Evolutionary conservation across 2,329 filamentous ascomycete species (phyloP).

Genomic region (Esteya vermicola): DNA sequence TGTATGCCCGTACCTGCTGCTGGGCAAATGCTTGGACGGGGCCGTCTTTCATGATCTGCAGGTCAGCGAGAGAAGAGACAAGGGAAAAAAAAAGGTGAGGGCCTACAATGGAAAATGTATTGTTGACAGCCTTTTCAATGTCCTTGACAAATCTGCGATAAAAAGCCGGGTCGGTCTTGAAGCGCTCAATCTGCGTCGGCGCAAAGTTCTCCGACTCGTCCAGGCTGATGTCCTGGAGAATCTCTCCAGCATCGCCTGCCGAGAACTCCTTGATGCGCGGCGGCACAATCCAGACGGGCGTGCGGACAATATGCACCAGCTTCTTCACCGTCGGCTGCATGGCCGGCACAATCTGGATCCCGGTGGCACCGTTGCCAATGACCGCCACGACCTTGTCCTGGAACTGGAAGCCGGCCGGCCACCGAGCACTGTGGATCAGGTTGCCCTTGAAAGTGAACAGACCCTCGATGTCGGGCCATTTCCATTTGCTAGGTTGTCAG

Average conservation of each 20-base stretch:
- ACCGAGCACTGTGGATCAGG: slow-evolving; percentile 37
- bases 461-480: slow-evolving; percentile 34
- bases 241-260: slow-evolving; percentile 21
- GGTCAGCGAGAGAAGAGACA: not conserved
- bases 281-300: slow-evolving; percentile 26
- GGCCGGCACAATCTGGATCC: slow-evolving; percentile 36
- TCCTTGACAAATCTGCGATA: slow-evolving; percentile 32
- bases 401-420: slow-evolving; percentile 34
- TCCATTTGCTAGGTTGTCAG: slow-evolving; percentile 28
- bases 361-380: slow-evolving; percentile 42
- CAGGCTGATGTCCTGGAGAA: slow-evolving; percentile 25
- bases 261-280: slow-evolving; percentile 21
- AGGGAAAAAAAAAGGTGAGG: not conserved
- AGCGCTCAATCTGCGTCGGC: slow-evolving; percentile 28
- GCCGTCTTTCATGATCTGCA: slow-evolving; percentile 24
- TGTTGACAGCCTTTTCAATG: slow-evolving; percentile 30
- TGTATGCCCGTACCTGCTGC: slow-evolving; percentile 27
- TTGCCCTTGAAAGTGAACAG: slow-evolving; percentile 31
- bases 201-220: slow-evolving; percentile 28
- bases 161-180: slow-evolving; percentile 28
- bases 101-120: slow-evolving; percentile 27
- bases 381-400: slow-evolving; percentile 36
- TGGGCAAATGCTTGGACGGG: slow-evolving; percentile 26
- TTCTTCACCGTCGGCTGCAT: slow-evolving; percentile 27
- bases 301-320: slow-evolving; percentile 24